A percentile compares a stretch with the other conserved stretches of the same genome.
phyloP scores from a whole-genome alignment of 352 stramenopile genomes.

The Pythium aristosporum region DNA sequence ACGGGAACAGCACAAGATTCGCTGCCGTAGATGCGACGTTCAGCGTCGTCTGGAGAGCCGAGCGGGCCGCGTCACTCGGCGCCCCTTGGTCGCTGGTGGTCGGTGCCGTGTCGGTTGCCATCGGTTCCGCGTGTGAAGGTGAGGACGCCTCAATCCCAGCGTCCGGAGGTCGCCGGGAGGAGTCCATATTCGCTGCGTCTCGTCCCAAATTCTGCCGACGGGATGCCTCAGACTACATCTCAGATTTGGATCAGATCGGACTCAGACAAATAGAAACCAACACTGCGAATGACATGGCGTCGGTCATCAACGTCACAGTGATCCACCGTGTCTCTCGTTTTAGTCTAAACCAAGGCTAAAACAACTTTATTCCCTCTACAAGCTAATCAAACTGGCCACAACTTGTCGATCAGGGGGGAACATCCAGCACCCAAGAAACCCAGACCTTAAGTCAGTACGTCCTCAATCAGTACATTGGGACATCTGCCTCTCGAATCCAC shows the following conservation, averaged over 20 bases:
- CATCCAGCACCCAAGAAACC: constrained; percentile 6
- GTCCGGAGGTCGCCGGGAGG: too few relatives aligned
- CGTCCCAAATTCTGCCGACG: neutral
- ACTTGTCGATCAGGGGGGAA: constrained; percentile 9
- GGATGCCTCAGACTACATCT: neutral
- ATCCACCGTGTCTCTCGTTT: neutral
- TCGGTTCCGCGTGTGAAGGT: neutral
- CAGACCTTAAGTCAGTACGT: neutral
- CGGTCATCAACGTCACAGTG: constrained; percentile 5
- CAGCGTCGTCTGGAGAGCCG: constrained; percentile 51
- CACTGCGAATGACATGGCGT: neutral
- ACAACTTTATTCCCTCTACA: constrained; percentile 1
- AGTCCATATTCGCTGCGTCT: neutral
- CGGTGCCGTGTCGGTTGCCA: neutral
- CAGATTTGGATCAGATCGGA: constrained; percentile 1
- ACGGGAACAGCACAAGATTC: constrained; percentile 62
- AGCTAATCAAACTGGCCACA: constrained; percentile 16
- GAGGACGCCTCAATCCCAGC: neutral
- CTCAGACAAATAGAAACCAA: neutral
- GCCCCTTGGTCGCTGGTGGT: neutral
- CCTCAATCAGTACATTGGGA: neutral
- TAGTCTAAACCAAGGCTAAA: neutral
- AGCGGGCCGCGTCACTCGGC: constrained; percentile 1
- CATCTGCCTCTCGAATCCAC: constrained; percentile 6
- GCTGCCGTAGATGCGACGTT: constrained; percentile 53